Conservation (phyloP, 164 flowering plant species). For the Liquidambar formosana region DNA sequence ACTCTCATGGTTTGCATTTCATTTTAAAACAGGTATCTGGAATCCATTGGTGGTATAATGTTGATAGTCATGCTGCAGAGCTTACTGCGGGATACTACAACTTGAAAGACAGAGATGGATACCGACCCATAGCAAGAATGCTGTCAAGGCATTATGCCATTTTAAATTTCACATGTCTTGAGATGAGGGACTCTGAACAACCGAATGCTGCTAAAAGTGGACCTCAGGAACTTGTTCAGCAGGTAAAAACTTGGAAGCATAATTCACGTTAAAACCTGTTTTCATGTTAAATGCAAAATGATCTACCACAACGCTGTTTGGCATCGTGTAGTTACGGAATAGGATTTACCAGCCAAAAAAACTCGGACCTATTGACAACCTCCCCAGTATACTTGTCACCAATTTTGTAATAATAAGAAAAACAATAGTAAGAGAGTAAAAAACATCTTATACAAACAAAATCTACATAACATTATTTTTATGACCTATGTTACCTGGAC, state of each 20-base stretch:
- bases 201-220: constrained; percentile 51
- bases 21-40: constrained; percentile 63
- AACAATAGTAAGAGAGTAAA: too few species aligned
- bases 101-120: constrained; percentile 71
- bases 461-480: too few species aligned
- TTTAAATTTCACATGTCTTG: constrained; percentile 83
- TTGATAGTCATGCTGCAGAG: constrained; percentile 73
- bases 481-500: too few species aligned
- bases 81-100: constrained; percentile 83
- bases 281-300: background rate
- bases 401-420: too few species aligned
- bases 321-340: background rate
- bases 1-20: background rate
- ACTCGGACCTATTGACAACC: too few species aligned
- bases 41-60: constrained; percentile 87
- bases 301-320: background rate
- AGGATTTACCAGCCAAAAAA: too few species aligned
- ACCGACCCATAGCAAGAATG: constrained; percentile 83
- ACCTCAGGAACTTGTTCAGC: constrained; percentile 86
- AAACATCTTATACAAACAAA: too few species aligned
- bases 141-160: constrained; percentile 63
- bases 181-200: constrained; percentile 79
- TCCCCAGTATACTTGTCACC: too few species aligned
- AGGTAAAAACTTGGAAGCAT: constrained; percentile 40
- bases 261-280: background rate